A percentile compares a stretch with the other conserved stretches of the same genome.
These are phyloP conservation scores for Saccharata proteae DNA, from an alignment of 2,329 filamentous ascomycete species.

Conservation along the genomic window DNA sequence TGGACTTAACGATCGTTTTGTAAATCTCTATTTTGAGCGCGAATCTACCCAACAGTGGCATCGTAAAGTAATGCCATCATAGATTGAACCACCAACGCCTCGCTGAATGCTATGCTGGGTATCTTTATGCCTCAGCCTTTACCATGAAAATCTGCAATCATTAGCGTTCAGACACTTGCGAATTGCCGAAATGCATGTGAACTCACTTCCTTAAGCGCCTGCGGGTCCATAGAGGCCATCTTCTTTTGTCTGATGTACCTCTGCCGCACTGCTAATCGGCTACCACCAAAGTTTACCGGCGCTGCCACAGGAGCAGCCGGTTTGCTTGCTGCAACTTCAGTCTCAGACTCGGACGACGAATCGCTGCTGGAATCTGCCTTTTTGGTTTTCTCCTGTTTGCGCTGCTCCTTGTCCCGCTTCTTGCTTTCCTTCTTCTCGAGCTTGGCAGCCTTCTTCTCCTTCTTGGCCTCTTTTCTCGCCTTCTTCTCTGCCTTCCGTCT, in stretches of 20 bases:
- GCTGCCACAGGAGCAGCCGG: slow-evolving; percentile 36
- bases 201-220: slow-evolving; percentile 71
- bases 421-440: slow-evolving; percentile 33
- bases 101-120: slow-evolving; percentile 3
- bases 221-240: slow-evolving; percentile 66
- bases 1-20: too few relatives aligned
- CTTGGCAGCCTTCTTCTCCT: slow-evolving; percentile 30
- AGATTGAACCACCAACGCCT: slow-evolving; percentile 8
- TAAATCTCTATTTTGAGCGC: too few relatives aligned
- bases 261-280: slow-evolving; percentile 62
- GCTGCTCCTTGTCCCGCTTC: slow-evolving; percentile 33
- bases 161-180: slow-evolving; percentile 18
- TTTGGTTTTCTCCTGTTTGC: slow-evolving; percentile 28
- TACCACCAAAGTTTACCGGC: slow-evolving; percentile 31
- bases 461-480: slow-evolving; percentile 11
- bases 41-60: too few relatives aligned
- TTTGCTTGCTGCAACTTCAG: slow-evolving; percentile 24
- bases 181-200: slow-evolving; percentile 14
- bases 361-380: slow-evolving; percentile 14
- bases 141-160: slow-evolving; percentile 57
- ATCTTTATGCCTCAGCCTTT: slow-evolving; percentile 29
- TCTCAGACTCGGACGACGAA: slow-evolving; percentile 14
- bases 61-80: too few relatives aligned
- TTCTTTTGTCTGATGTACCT: slow-evolving; percentile 83
- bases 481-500: slow-evolving; percentile 19